Base-by-base conservation (phyloP, 805 yeast genomes). In the Candida cerambycidarum region DNA sequence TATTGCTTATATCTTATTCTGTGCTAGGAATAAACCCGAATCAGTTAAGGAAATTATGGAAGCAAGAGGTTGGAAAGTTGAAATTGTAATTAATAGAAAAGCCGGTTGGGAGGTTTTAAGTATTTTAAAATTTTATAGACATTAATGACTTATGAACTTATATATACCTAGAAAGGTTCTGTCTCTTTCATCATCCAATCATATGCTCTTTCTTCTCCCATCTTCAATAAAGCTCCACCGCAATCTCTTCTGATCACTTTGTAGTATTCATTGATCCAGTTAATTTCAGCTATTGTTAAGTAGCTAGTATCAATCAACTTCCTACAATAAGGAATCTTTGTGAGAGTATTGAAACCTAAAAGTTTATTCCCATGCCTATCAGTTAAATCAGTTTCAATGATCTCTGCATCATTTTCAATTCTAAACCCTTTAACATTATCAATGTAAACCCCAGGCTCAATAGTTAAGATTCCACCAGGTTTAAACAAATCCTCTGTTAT, bases 71-170 rank as follows among this genome's bases (percentile, higher is more conserved):
- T 92, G 96, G 89, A 41, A 42, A 0, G 78, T 77, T 1, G 65
- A 68, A 2, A 52, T 64, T n/a, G 68, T 88, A 1, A 75, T 80
- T 3, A 71, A 73, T 33, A 72, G 97, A 42, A 87, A 86, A 55
- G 96, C 97, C 1, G 98, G 98, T 0, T 89, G 98, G 97, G 99
- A 93, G 62, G 92, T 85, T 9, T 68, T 93, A 28, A 78, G 87
- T 42, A 83, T 92, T 7, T 80, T 83, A 63, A 73, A 81, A 48
- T 87, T 90, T 39, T 17, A 34, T 13, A 34, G 17, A 28, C 5
- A 25, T 25, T 25, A 25, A 25, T 25, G 29, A 21, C 25, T 21
- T 7, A 21, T 21, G 25, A 7, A 21, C 10, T 7, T 21, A 21
- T 7, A 16, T 3, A 13, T n/a, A n/a, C n/a, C 31, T 42, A 50